Percentiles rank a stretch among this genome's conserved stretches.
phyloP scores from a whole-genome alignment of 1,284 basidiomycete species.

The Wallemia hederae region DNA sequence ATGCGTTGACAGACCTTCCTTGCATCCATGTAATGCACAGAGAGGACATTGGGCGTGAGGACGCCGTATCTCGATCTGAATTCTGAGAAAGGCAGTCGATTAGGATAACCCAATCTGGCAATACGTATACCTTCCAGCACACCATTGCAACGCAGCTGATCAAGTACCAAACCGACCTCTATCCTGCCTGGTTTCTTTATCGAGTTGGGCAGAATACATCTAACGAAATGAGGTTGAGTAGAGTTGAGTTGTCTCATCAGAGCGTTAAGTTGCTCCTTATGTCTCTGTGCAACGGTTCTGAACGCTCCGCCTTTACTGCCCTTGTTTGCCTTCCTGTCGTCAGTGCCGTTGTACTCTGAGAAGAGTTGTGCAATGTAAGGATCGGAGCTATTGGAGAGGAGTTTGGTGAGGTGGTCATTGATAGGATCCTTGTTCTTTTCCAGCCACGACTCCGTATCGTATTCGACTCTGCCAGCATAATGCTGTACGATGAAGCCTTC shows the following conservation, averaged over 20 bases:
- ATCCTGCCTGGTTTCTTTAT: conserved; percentile 76
- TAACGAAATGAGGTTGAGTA: conserved; percentile 93
- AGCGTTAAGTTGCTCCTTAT: conserved; percentile 80
- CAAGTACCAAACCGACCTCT: conserved; percentile 78
- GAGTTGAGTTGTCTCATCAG: conserved; percentile 73
- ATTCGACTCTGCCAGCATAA: conserved; percentile 91
- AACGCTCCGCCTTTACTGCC: conserved; percentile 82
- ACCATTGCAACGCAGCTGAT: conserved; percentile 94
- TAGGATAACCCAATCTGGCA: conserved; percentile 87
- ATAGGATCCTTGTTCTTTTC: conserved; percentile 99
- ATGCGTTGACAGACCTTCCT: conserved; percentile 80
- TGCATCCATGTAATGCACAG: conserved; percentile 86
- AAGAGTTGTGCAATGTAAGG: conserved; percentile 59
- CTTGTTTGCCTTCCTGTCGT: conserved; percentile 20
- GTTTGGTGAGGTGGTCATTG: conserved; percentile 79
- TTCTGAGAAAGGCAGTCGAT: conserved; percentile 82
- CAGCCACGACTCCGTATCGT: conserved; percentile 83
- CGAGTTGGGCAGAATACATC: conserved; percentile 88
- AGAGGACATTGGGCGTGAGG: conserved; percentile 70
- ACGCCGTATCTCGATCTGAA: conserved; percentile 93
- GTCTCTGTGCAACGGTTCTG: conserved; percentile 76
- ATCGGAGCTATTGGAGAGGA: conserved; percentile 57
- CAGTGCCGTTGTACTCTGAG: conserved; percentile 40
- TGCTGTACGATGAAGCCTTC: conserved; percentile 84
- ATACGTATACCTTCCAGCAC: conserved; percentile 97